These are phyloP conservation scores for Xylariaceae sp. DNA, from an alignment of 2,329 filamentous ascomycete genomes.

Conservation along the genomic window DNA sequence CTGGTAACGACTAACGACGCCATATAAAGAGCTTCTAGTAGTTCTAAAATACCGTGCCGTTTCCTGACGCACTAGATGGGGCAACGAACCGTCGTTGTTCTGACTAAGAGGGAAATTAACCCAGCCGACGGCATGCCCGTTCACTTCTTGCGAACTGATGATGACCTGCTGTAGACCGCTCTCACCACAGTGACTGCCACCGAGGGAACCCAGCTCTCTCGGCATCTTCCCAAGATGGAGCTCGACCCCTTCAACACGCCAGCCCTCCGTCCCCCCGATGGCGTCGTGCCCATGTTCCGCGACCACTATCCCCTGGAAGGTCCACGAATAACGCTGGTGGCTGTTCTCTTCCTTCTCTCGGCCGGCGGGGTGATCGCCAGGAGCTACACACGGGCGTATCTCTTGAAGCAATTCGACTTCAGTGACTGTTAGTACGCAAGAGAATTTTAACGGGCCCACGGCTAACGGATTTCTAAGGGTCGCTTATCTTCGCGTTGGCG, in stretches of 20 bases:
- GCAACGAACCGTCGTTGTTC: background rate
- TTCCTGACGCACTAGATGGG: background rate
- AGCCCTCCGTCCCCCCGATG: constrained; percentile 7
- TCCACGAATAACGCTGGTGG: constrained; percentile 5
- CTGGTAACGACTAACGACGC: too few species aligned
- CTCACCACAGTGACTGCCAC: background rate
- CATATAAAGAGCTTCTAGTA: background rate
- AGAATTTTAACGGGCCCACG: background rate
- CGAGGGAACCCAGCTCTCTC: background rate
- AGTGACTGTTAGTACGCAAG: constrained; percentile 9
- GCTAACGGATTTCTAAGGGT: constrained; percentile 8
- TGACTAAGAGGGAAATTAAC: background rate
- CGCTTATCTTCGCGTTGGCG: constrained; percentile 8
- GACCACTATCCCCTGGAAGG: constrained; percentile 5
- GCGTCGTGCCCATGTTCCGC: constrained; percentile 5
- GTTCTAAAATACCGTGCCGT: background rate
- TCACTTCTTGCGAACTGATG: background rate
- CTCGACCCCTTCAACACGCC: constrained; percentile 8
- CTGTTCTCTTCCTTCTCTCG: background rate
- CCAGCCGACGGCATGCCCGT: background rate
- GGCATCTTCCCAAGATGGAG: background rate
- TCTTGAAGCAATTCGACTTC: constrained; percentile 8
- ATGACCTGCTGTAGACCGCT: background rate
- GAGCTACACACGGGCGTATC: constrained; percentile 8
- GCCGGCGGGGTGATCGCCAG: background rate